Evolutionary conservation across 208 protist genomes (phyloP), one percentile per base, ranked within the genome.

Genomic region (Leishmania gerbilli): DNA sequence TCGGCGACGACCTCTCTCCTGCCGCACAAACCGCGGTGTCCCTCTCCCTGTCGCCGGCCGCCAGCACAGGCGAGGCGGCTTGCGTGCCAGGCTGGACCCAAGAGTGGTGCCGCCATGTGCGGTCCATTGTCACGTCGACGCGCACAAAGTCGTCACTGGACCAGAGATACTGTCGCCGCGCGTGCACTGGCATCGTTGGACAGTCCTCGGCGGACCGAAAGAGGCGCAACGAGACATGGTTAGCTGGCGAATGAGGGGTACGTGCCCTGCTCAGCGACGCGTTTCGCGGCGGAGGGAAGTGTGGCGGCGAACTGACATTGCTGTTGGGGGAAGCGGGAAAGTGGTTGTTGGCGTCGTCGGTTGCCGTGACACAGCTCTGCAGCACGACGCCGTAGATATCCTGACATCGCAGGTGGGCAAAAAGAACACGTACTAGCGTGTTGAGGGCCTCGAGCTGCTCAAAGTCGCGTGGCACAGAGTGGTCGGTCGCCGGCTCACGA

Each of bases 361-460:
- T 72, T 15, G 77, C 55, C 2, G 81, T 85, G n/a, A 80, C 64
- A 56, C 79, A 87, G 49, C 79, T 86, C 53, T 88, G 84, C 77
- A 87, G 45, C 19, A 90, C 80, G 11, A 77, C 84, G 19, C 77
- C 76, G 76, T 88, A 90, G 60, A 90, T 80, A n/a, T 85, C 84
- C 64, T 84, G 77, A n/a, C 64, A 80, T 47, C 88, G 82, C 40
- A 91, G 80, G 71, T 87, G 85, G 21, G 83, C 78, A 58, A 86
- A 89, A n/a, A 91, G 81, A 40, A 91, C 81, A 49, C 88, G 88
- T 13, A 84, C 83, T 4, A 91, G 74, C 31, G 78, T 83, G 79
- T 91, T 87, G 67, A 91, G 81, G 72, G 79, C 72, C 69, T 86
- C 85, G 45, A 89, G 79, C 67, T 91, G 83, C 45, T 91, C 84